A percentile compares a stretch with the other conserved stretches of the same genome.
Conservation (phyloP, 306 rosid genomes). For the Myrica gale region DNA sequence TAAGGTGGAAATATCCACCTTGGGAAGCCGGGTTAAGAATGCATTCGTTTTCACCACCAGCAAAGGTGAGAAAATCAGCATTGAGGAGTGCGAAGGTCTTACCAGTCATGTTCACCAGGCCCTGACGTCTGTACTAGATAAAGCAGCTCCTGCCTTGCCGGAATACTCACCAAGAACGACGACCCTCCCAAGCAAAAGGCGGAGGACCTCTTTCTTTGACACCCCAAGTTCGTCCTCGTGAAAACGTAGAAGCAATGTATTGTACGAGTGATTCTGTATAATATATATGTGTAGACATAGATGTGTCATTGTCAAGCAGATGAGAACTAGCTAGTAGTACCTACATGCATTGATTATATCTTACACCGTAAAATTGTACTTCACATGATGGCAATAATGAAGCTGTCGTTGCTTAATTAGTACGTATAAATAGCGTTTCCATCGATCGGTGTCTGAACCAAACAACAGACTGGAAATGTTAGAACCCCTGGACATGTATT, state of each 20-base stretch:
- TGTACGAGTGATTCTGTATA: neutral
- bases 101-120: conserved; percentile 52
- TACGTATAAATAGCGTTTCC: no score
- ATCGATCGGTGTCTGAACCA: no score
- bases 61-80: conserved; percentile 29
- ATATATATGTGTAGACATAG: no score
- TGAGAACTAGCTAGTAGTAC: neutral
- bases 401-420: no score
- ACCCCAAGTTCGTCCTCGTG: conserved; percentile 50
- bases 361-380: no score
- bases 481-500: no score
- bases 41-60: conserved; percentile 47
- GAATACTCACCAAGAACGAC: conserved; percentile 67
- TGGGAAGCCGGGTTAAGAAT: conserved; percentile 68
- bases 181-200: conserved; percentile 50
- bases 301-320: neutral
- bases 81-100: conserved; percentile 42
- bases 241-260: conserved; percentile 4
- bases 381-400: no score
- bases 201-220: conserved; percentile 47
- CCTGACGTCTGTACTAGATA: conserved; percentile 57
- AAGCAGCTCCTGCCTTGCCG: conserved; percentile 53
- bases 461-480: no score
- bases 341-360: no score
- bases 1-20: conserved; percentile 69